Conservation (phyloP, 495 filamentous ascomycete genomes). For the Oleoguttula mirabilis region DNA sequence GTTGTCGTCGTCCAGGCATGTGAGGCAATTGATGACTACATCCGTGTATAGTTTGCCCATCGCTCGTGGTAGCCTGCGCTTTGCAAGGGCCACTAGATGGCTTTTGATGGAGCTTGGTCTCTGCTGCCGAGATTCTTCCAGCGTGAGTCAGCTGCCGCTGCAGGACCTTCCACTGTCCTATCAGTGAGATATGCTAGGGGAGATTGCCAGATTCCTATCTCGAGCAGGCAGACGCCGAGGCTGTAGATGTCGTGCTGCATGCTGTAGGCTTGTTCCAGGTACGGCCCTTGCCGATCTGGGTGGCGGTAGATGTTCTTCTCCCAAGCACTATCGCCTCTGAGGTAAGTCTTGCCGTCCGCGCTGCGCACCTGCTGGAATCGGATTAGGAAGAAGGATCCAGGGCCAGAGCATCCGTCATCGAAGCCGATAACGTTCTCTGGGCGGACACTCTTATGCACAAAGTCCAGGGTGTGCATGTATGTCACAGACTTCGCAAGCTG, state of each 20-base stretch:
- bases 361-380: slow-evolving; percentile 41
- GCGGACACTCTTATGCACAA: slow-evolving; percentile 49
- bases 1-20: slow-evolving; percentile 42
- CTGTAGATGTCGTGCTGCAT: slow-evolving; percentile 60
- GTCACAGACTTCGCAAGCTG: no score
- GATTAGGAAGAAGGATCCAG: slow-evolving; percentile 32
- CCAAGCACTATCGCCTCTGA: slow-evolving; percentile 33
- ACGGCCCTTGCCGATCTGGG: slow-evolving; percentile 38
- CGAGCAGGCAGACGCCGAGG: slow-evolving; percentile 48
- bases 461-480: slow-evolving; percentile 32
- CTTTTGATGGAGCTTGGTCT: slow-evolving; percentile 30
- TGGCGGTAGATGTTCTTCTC: slow-evolving; percentile 46
- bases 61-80: slow-evolving; percentile 28
- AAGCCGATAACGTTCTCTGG: slow-evolving; percentile 43
- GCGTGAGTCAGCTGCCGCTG: slow-evolving; percentile 1
- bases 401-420: slow-evolving; percentile 14
- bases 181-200: slow-evolving; percentile 24
- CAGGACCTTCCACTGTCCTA: not conserved
- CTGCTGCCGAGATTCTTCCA: slow-evolving; percentile 1
- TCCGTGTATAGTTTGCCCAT: slow-evolving; percentile 42
- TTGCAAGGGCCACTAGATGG: slow-evolving; percentile 32
- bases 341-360: slow-evolving; percentile 31
- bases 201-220: slow-evolving; percentile 48
- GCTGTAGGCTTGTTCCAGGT: slow-evolving; percentile 31
- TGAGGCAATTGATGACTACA: slow-evolving; percentile 43